Base-by-base conservation (phyloP, 2,329 filamentous ascomycete genomes). In the Aschersonia sp. region DNA sequence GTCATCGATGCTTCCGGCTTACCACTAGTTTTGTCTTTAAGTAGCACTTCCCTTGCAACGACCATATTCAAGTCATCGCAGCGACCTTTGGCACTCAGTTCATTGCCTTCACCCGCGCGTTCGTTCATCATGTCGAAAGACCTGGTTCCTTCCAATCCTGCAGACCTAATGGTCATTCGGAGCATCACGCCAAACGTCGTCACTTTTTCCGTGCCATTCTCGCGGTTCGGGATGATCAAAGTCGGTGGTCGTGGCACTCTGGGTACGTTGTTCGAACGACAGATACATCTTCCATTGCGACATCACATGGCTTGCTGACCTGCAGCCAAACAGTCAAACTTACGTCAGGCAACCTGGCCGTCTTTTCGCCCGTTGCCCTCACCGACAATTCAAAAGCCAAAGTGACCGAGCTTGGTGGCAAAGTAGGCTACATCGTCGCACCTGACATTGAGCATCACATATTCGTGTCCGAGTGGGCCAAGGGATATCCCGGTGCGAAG, bases 381-480 rank as follows among this genome's bases (percentile, higher is more conserved):
- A 97, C 89, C 3, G 75, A 82, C 3, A 79, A 83, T 50, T 81
- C 89, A 40, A 79, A 74, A 52, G 63, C 71, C 55, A 80, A 83
- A 61, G 70, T 85, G 46, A 68, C 73, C 48, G 71, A 79, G 35
- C 69, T 87, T 49, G 81, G 81, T 52, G 81, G 82, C 45, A 74
- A 79, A 42, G 78, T 96, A 46, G 77, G 75, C 55, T 97, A 97
- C 72, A 82, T 98, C 54, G 73, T 91, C 30, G 91, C 92, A 1
- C 79, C 84, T 1, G 92, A 98, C 63, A 74, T 86, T 47, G 89
- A 98, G 69, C 92, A 98, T 66, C 92, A 98, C 74, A 87, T 98
- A 62, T 94, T 92, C 70, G 63, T 98, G 47, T 83, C 85, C 0
- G 74, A 86, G 45, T 98, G 92, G 91, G 80, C 85, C 58, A 69